phyloP scores from a whole-genome alignment of 805 yeast genomes.

The Cyberlindnera bimundalis region DNA sequence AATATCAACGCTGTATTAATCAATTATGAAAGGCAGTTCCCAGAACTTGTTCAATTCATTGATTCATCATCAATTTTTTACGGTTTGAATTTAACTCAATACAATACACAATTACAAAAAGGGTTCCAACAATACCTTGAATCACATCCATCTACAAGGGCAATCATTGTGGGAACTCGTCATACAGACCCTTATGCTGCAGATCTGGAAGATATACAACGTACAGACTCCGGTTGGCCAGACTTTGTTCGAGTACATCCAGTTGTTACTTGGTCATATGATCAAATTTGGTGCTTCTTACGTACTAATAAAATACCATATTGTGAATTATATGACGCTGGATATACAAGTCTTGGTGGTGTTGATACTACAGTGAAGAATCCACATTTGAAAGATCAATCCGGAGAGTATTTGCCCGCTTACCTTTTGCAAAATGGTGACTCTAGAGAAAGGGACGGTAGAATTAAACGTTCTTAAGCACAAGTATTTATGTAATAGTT shows the following conservation, averaged over 20 bases:
- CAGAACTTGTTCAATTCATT: conserved; percentile 67
- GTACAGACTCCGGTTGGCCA: conserved; percentile 93
- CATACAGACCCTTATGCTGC: conserved; percentile 83
- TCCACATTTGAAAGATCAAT: conserved; percentile 45
- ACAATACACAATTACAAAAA: conserved; percentile 43
- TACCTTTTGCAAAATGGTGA: conserved; percentile 55
- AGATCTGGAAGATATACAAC: conserved; percentile 54
- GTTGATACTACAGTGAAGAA: conserved; percentile 65
- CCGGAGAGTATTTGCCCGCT: conserved; percentile 45
- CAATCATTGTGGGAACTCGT: conserved; percentile 85
- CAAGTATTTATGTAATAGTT: not conserved
- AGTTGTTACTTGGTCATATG: conserved; percentile 80
- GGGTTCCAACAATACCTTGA: conserved; percentile 68
- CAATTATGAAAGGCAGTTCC: conserved; percentile 69
- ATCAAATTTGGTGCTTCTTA: conserved; percentile 84
- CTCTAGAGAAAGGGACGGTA: conserved; percentile 53
- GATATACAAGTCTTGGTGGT: conserved; percentile 91
- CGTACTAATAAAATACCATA: conserved; percentile 50
- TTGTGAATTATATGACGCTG: conserved; percentile 73
- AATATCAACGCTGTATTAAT: conserved; percentile 64
- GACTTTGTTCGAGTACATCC: conserved; percentile 81
- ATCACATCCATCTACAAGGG: conserved; percentile 50
- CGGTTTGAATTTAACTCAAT: conserved; percentile 44
- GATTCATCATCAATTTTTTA: conserved; percentile 49
- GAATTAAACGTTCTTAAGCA: conserved; percentile 6